Percentiles rank a stretch among this genome's conserved stretches.
Conservation (phyloP, 176 grass and related monocot genomes). For the Oryza punctata region DNA sequence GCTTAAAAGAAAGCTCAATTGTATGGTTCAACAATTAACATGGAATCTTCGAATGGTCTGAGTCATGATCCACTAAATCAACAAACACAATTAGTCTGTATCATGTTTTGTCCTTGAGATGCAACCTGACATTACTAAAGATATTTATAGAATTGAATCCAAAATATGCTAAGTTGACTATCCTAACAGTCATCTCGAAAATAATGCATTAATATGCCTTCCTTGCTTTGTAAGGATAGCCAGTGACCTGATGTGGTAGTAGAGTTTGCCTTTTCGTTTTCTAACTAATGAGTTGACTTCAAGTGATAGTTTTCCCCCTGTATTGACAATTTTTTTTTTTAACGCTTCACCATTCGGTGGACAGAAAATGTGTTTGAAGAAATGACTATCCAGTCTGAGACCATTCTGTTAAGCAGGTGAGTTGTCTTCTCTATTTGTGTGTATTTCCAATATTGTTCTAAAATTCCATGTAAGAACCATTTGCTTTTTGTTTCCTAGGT, state of each 20-base stretch:
- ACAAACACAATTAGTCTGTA: slow-evolving; percentile 6
- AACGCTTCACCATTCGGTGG: slow-evolving; percentile 22
- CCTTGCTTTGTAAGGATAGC: slow-evolving; percentile 1
- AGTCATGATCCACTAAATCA: background rate
- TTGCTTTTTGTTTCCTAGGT: slow-evolving; percentile 41
- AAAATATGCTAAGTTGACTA: background rate
- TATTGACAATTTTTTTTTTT: slow-evolving; percentile 1
- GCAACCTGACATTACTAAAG: background rate
- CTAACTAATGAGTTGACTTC: slow-evolving; percentile 1
- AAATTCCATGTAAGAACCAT: slow-evolving; percentile 28
- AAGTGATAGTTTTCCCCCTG: background rate
- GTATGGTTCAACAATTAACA: slow-evolving; percentile 11
- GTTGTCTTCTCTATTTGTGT: background rate
- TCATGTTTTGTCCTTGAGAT: slow-evolving; percentile 10
- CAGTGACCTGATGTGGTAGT: background rate
- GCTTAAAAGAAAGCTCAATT: background rate
- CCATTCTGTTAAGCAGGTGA: slow-evolving; percentile 63
- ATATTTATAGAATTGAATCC: slow-evolving; percentile 5
- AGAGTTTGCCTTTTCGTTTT: background rate
- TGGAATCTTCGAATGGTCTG: background rate
- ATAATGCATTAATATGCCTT: background rate
- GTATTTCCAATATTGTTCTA: background rate
- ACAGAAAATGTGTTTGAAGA: slow-evolving; percentile 63
- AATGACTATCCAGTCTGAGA: slow-evolving; percentile 49
- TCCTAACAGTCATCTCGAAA: background rate